Conservation (phyloP, 2,329 filamentous ascomycete genomes). For the Colletotrichum sp. region DNA sequence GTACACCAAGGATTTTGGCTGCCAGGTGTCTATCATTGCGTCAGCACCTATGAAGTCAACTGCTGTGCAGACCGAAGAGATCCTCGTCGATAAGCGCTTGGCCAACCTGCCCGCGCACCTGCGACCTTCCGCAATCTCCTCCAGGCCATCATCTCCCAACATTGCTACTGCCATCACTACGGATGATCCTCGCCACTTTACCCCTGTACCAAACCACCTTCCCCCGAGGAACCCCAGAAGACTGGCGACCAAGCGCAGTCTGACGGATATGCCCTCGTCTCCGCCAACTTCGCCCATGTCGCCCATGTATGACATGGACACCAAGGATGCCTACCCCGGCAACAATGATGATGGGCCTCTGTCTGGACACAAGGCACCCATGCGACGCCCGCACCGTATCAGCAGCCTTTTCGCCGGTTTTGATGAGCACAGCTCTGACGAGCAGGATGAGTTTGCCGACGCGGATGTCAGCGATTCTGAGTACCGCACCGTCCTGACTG, state of each 20-base stretch:
- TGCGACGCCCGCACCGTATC: slow-evolving; percentile 74
- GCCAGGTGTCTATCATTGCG: slow-evolving; percentile 71
- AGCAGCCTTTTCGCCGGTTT: slow-evolving; percentile 90
- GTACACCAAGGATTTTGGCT: slow-evolving; percentile 80
- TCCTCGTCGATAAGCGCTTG: slow-evolving; percentile 80
- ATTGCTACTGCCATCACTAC: slow-evolving; percentile 32
- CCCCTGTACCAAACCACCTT: slow-evolving; percentile 56
- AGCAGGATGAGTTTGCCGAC: slow-evolving; percentile 67
- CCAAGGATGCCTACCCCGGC: slow-evolving; percentile 73
- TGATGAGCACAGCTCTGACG: slow-evolving; percentile 73
- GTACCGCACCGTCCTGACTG: slow-evolving; percentile 69
- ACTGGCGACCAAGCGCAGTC: slow-evolving; percentile 51
- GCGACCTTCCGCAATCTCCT: slow-evolving; percentile 76
- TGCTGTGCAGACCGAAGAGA: slow-evolving; percentile 85
- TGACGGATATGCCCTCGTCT: slow-evolving; percentile 56
- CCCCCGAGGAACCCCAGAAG: slow-evolving; percentile 66
- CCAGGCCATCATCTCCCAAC: slow-evolving; percentile 62
- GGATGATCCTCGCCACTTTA: slow-evolving; percentile 49
- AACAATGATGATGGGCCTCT: slow-evolving; percentile 83
- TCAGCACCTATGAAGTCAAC: slow-evolving; percentile 58
- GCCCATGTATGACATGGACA: slow-evolving; percentile 36
- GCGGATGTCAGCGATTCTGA: slow-evolving; percentile 70
- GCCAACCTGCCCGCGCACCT: slow-evolving; percentile 78
- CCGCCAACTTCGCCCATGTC: slow-evolving; percentile 38
- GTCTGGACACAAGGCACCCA: slow-evolving; percentile 61